phyloP scores from a whole-genome alignment of 371 early-diverging fungal species.

The Mucor mucedo region DNA sequence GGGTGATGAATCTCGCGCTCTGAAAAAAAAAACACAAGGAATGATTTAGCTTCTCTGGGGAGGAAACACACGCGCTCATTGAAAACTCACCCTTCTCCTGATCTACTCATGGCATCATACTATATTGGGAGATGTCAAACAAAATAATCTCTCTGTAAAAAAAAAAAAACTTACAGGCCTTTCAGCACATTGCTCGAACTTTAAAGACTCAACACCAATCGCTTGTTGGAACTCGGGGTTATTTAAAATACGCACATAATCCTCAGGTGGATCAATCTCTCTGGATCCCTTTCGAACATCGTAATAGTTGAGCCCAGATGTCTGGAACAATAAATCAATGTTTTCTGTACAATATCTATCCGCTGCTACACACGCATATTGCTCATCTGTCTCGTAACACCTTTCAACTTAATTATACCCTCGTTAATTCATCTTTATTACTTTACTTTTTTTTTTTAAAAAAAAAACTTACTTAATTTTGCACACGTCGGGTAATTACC shows the following conservation, averaged over 20 bases:
- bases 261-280: conserved; percentile 5
- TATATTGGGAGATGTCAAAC: not conserved
- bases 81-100: conserved; percentile 15
- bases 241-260: conserved; percentile 25
- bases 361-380: conserved; percentile 17
- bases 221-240: not conserved
- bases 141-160: not conserved
- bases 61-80: not conserved
- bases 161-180: conserved; percentile 12
- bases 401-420: conserved; percentile 12
- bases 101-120: conserved; percentile 11
- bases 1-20: conserved; percentile 11
- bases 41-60: not conserved
- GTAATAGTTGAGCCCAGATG: conserved; percentile 22
- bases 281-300: conserved; percentile 17
- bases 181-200: conserved; percentile 14
- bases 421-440: not conserved
- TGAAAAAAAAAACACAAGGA: not conserved
- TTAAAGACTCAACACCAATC: conserved; percentile 16
- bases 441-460: not conserved
- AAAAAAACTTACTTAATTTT: conserved; percentile 10
- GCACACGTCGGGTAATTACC: conserved; percentile 11
- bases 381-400: conserved; percentile 20
- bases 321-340: conserved; percentile 17
- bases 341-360: conserved; percentile 22